These are phyloP conservation scores for Hypericum androsaemum DNA, from an alignment of 345 rosid genomes.

Conservation along the genomic window DNA sequence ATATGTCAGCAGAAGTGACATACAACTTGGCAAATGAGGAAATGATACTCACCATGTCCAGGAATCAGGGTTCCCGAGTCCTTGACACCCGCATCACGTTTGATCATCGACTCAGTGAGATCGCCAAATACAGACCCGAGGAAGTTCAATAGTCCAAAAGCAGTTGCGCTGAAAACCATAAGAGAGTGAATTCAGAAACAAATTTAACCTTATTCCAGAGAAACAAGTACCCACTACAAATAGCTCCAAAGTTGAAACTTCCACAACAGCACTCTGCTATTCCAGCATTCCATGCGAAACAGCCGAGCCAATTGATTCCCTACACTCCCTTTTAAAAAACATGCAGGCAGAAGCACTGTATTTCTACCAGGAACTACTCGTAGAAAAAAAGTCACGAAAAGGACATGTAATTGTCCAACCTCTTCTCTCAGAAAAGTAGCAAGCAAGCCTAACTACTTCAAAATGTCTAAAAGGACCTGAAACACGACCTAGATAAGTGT, in stretches of 20 bases:
- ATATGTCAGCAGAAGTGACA: no score
- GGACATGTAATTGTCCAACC: neutral
- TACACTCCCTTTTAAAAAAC: slow-evolving; percentile 51
- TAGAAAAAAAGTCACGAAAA: no score
- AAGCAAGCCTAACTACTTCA: neutral
- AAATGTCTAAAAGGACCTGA: neutral
- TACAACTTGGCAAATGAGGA: neutral
- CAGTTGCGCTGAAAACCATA: slow-evolving; percentile 52
- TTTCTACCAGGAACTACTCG: no score
- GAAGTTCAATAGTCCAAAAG: slow-evolving; percentile 73
- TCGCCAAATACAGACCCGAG: slow-evolving; percentile 90
- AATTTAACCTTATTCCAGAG: neutral
- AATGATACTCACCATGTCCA: slow-evolving; percentile 58
- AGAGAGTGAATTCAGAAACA: slow-evolving; percentile 11
- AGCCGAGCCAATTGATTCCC: slow-evolving; percentile 25
- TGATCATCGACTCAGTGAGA: slow-evolving; percentile 90
- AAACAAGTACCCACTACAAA: neutral
- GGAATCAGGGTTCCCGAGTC: slow-evolving; percentile 94
- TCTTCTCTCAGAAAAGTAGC: neutral
- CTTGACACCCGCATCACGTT: slow-evolving; percentile 96
- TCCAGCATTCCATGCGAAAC: no score
- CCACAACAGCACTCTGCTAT: no score
- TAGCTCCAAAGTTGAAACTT: no score
- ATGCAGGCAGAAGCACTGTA: no score
- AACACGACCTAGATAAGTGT: slow-evolving; percentile 12